phyloP scores from a whole-genome alignment of 2,329 filamentous ascomycete genomes.

The Chalara sp. region DNA sequence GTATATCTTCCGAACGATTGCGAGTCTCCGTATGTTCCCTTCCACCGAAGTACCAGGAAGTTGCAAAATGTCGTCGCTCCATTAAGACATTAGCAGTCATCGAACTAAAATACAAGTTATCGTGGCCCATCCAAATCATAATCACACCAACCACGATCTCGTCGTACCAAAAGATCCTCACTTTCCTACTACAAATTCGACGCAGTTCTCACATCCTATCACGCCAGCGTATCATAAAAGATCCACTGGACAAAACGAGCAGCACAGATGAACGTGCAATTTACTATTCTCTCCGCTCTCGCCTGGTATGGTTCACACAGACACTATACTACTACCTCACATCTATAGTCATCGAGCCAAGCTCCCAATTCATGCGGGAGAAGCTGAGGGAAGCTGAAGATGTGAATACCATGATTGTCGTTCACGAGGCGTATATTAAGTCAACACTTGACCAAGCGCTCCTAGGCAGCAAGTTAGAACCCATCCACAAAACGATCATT shows the following conservation, averaged over 20 bases:
- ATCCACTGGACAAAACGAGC: constrained; percentile 31
- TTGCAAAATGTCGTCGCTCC: constrained; percentile 45
- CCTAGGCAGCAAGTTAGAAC: constrained; percentile 58
- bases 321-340: constrained; percentile 70
- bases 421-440: constrained; percentile 58
- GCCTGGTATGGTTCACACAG: constrained; percentile 72
- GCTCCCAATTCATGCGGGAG: constrained; percentile 47
- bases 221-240: constrained; percentile 39
- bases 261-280: constrained; percentile 36
- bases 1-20: constrained; percentile 55
- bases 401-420: constrained; percentile 72
- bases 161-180: constrained; percentile 67
- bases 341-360: constrained; percentile 61
- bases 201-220: constrained; percentile 64
- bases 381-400: constrained; percentile 57
- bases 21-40: constrained; percentile 45
- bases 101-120: constrained; percentile 60
- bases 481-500: constrained; percentile 68
- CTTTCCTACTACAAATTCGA: constrained; percentile 70
- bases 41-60: constrained; percentile 32
- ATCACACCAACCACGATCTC: constrained; percentile 57
- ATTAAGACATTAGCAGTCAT: constrained; percentile 58
- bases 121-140: constrained; percentile 65
- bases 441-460: constrained; percentile 62
- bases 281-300: constrained; percentile 58